phyloP scores from a whole-genome alignment of 2,329 filamentous ascomycete genomes.

The Talaromyces rugulosus region DNA sequence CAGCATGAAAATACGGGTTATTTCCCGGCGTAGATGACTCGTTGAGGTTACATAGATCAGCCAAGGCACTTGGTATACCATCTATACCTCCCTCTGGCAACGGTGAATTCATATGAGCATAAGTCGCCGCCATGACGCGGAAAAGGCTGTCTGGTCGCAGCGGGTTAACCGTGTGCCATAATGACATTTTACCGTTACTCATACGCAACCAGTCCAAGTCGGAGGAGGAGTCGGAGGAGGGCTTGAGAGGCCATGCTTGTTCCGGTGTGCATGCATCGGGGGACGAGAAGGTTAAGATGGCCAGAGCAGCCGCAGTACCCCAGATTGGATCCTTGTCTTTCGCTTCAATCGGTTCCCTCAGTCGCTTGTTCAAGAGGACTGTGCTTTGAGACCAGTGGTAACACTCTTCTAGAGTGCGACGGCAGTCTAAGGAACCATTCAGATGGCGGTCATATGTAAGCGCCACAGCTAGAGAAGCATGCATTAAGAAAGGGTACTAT shows the following conservation, averaged over 20 bases:
- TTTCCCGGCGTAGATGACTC: constrained; percentile 28
- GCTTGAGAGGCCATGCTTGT: constrained; percentile 55
- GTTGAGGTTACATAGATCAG: constrained; percentile 20
- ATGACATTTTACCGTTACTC: constrained; percentile 51
- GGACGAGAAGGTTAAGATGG: constrained; percentile 38
- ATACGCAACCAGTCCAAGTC: constrained; percentile 59
- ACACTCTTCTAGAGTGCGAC: constrained; percentile 35
- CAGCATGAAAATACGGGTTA: constrained; percentile 38
- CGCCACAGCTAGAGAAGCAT: constrained; percentile 43
- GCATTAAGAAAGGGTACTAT: constrained; percentile 45
- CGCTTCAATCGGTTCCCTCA: constrained; percentile 30
- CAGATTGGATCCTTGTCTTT: constrained; percentile 45
- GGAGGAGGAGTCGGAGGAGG: constrained; percentile 23
- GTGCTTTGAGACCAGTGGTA: constrained; percentile 44
- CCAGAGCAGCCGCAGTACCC: constrained; percentile 43
- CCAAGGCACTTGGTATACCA: constrained; percentile 19
- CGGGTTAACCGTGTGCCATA: constrained; percentile 52
- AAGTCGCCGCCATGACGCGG: constrained; percentile 25
- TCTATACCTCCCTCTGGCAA: constrained; percentile 22
- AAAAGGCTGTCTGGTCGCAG: constrained; percentile 48
- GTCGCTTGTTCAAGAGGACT: constrained; percentile 34
- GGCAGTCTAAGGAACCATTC: constrained; percentile 16
- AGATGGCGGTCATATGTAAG: constrained; percentile 28
- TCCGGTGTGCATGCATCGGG: constrained; percentile 38
- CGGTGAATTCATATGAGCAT: constrained; percentile 33